Percentiles rank a stretch among this genome's conserved stretches.
Evolutionary conservation across 2,329 filamentous ascomycete genomes (phyloP).

Genomic region (Pestalotiopsis sp.): DNA sequence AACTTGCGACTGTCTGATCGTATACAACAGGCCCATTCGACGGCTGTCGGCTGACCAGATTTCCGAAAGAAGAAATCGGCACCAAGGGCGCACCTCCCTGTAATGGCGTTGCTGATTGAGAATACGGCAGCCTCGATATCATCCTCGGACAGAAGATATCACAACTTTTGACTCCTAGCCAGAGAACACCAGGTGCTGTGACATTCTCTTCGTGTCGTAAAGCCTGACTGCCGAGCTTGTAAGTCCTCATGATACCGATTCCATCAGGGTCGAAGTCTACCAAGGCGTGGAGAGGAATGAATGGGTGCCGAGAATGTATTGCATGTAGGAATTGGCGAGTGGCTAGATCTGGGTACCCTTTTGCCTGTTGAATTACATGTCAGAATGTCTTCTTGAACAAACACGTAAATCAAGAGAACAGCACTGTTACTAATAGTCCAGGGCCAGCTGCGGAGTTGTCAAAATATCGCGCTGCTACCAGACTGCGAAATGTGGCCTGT

Average conservation of each 20-base stretch:
- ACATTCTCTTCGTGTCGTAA: slow-evolving; percentile 61
- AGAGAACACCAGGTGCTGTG: slow-evolving; percentile 54
- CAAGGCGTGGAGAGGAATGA: slow-evolving; percentile 62
- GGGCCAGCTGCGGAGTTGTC: slow-evolving; percentile 45
- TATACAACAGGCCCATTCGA: too few relatives aligned
- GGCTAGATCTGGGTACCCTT: slow-evolving; percentile 79
- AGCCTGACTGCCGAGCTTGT: slow-evolving; percentile 68
- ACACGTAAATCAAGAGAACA: neutral
- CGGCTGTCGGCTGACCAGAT: neutral
- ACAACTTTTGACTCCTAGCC: slow-evolving; percentile 62
- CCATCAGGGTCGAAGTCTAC: slow-evolving; percentile 81
- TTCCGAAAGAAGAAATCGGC: neutral
- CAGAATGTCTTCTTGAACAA: neutral
- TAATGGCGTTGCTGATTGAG: neutral
- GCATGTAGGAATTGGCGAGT: slow-evolving; percentile 67
- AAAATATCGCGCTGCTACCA: slow-evolving; percentile 62
- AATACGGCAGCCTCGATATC: too few relatives aligned
- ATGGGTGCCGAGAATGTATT: slow-evolving; percentile 49
- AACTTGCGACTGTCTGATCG: neutral
- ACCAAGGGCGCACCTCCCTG: neutral
- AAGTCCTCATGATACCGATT: slow-evolving; percentile 72
- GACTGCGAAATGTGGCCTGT: slow-evolving; percentile 74
- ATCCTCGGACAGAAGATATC: slow-evolving; percentile 37
- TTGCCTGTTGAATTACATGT: slow-evolving; percentile 56
- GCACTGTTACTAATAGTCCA: slow-evolving; percentile 72